Evolutionary conservation across 768 basidiomycete genomes (phyloP).

Genomic region (Rhodotorula babjevae): DNA sequence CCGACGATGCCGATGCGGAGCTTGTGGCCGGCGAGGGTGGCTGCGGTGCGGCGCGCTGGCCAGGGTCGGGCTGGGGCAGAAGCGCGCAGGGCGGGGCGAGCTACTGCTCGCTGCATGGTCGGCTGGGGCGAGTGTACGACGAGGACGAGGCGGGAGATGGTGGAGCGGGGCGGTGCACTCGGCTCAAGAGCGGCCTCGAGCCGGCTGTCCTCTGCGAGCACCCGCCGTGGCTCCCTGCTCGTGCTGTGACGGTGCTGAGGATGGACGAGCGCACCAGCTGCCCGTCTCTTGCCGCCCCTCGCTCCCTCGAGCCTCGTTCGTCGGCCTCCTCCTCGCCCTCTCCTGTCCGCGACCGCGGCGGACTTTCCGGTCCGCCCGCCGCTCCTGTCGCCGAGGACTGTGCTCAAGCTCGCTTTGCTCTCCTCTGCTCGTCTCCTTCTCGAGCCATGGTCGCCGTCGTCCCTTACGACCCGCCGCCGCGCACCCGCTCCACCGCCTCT

Average conservation of each 20-base stretch:
- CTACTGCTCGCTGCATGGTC: not conserved
- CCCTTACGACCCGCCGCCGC: not conserved
- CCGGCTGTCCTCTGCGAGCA: too few relatives aligned
- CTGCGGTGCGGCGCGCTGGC: not conserved
- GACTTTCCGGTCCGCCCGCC: not conserved
- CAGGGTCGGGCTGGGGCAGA: too few relatives aligned
- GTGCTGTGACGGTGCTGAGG: too few relatives aligned
- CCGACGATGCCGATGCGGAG: slow-evolving; percentile 70
- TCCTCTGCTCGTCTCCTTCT: not conserved
- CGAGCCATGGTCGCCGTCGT: not conserved
- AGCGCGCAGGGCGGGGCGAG: not conserved
- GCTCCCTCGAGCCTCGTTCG: too few relatives aligned
- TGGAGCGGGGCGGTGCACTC: too few relatives aligned
- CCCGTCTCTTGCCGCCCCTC: too few relatives aligned
- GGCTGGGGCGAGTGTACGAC: not conserved
- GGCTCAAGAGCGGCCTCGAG: too few relatives aligned
- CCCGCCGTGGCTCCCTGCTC: too few relatives aligned
- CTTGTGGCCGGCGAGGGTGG: not conserved
- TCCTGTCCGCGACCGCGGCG: not conserved
- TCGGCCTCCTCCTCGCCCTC: not conserved
- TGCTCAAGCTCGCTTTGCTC: not conserved
- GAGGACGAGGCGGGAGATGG: not conserved
- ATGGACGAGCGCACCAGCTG: too few relatives aligned
- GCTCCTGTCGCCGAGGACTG: not conserved
- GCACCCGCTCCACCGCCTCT: not conserved